Evolutionary conservation across 2,329 filamentous ascomycete species (phyloP).

Genomic region (Fusarium ambrosium): DNA sequence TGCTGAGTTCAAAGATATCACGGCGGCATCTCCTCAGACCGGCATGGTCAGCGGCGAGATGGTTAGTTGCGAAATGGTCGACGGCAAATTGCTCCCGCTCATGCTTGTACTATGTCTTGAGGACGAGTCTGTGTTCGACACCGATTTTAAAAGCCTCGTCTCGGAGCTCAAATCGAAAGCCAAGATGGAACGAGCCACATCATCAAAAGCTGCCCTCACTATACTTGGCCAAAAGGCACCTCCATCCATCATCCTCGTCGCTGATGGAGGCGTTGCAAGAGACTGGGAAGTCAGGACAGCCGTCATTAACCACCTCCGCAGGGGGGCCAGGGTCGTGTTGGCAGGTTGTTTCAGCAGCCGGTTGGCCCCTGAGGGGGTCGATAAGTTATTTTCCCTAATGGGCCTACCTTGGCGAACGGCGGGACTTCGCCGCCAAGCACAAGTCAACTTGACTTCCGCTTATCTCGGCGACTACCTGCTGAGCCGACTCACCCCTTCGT

Average conservation of each 20-base stretch:
- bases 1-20: constrained; percentile 9
- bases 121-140: neutral
- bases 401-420: constrained; percentile 21
- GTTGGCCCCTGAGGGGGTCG: constrained; percentile 6
- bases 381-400: constrained; percentile 20
- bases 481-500: neutral
- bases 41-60: neutral
- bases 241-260: constrained; percentile 17
- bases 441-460: neutral
- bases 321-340: constrained; percentile 20
- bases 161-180: constrained; percentile 6
- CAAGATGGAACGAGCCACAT: constrained; percentile 9
- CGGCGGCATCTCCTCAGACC: neutral
- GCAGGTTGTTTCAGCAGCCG: constrained; percentile 9
- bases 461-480: neutral
- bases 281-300: constrained; percentile 6
- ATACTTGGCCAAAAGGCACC: constrained; percentile 2
- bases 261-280: constrained; percentile 8
- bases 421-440: constrained; percentile 4
- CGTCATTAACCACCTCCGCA: constrained; percentile 16
- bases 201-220: constrained; percentile 6
- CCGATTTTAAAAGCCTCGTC: neutral
- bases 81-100: neutral
- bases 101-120: constrained; percentile 19
- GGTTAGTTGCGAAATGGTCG: neutral